phyloP scores from a whole-genome alignment of 2,329 filamentous ascomycete genomes.

The Fusarium palustre region DNA sequence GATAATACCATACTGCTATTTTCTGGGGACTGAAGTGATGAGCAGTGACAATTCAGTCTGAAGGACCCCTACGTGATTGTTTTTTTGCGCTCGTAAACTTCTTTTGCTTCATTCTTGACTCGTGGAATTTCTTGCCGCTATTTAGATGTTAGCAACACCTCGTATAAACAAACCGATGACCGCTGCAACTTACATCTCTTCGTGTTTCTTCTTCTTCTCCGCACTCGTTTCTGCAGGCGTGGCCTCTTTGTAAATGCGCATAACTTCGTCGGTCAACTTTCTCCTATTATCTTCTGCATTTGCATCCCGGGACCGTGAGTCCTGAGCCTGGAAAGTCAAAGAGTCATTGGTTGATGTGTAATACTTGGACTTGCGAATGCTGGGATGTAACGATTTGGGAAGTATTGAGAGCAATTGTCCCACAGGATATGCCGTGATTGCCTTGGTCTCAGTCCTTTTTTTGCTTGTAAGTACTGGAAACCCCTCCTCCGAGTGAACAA shows the following conservation, averaged over 20 bases:
- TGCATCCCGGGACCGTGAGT: constrained; percentile 62
- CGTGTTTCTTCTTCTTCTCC: constrained; percentile 62
- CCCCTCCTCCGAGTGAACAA: constrained; percentile 48
- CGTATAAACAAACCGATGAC: background rate
- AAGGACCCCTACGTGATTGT: constrained; percentile 56
- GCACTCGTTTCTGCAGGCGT: constrained; percentile 61
- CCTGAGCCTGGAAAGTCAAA: constrained; percentile 67
- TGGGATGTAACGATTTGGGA: constrained; percentile 60
- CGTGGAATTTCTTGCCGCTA: constrained; percentile 62
- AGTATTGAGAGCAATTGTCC: constrained; percentile 59
- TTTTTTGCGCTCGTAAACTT: constrained; percentile 65
- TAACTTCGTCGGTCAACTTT: constrained; percentile 63
- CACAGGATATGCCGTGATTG: constrained; percentile 64
- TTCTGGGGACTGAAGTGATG: background rate
- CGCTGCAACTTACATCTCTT: constrained; percentile 56
- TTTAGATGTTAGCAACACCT: constrained; percentile 8
- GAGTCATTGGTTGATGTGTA: constrained; percentile 64
- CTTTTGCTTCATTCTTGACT: constrained; percentile 60
- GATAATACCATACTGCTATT: background rate
- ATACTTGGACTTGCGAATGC: constrained; percentile 65
- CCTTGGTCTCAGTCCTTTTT: constrained; percentile 69
- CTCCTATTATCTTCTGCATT: constrained; percentile 66
- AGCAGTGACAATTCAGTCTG: constrained; percentile 28
- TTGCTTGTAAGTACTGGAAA: constrained; percentile 56
- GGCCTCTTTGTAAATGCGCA: constrained; percentile 59